Conservation (phyloP, 768 basidiomycete genomes). For the Candolleomyces aberdarensis region DNA sequence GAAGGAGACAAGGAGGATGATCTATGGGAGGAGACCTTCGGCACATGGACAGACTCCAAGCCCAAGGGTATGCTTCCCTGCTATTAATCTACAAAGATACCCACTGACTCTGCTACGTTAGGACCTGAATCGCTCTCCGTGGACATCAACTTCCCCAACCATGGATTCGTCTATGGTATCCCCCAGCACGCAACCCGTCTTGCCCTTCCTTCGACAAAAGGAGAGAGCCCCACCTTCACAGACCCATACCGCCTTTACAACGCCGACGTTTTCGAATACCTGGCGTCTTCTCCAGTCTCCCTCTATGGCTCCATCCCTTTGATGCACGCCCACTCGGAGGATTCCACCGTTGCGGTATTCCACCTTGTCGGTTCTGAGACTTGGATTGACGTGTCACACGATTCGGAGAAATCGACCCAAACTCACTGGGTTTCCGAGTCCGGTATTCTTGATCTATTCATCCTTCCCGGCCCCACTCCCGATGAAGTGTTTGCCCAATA, state of each 20-base stretch:
- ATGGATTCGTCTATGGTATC: conserved; percentile 90
- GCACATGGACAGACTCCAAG: conserved; percentile 87
- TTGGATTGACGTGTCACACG: conserved; percentile 87
- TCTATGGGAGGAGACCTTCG: conserved; percentile 88
- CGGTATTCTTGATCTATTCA: conserved; percentile 91
- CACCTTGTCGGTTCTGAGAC: conserved; percentile 87
- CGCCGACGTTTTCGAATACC: conserved; percentile 94
- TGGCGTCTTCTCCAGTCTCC: conserved; percentile 71
- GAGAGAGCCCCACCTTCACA: conserved; percentile 69
- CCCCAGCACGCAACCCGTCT: conserved; percentile 94
- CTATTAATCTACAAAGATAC: neutral
- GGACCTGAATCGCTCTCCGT: conserved; percentile 93
- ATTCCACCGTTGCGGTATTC: conserved; percentile 89
- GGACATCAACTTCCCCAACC: conserved; percentile 91
- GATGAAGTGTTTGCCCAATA: conserved; percentile 84
- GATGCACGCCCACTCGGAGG: conserved; percentile 87
- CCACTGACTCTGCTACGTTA: conserved; percentile 26
- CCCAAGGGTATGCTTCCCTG: conserved; percentile 76
- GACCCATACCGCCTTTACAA: conserved; percentile 97
- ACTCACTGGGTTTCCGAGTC: conserved; percentile 99
- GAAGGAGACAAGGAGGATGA: conserved; percentile 83
- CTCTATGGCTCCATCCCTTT: conserved; percentile 92
- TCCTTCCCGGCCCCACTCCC: conserved; percentile 89
- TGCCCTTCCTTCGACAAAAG: conserved; percentile 84
- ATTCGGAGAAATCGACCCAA: conserved; percentile 62